Evolutionary conservation across 2,329 filamentous ascomycete genomes (phyloP), one percentile per base, ranked within the genome.

Genomic region (Capronia americana): DNA sequence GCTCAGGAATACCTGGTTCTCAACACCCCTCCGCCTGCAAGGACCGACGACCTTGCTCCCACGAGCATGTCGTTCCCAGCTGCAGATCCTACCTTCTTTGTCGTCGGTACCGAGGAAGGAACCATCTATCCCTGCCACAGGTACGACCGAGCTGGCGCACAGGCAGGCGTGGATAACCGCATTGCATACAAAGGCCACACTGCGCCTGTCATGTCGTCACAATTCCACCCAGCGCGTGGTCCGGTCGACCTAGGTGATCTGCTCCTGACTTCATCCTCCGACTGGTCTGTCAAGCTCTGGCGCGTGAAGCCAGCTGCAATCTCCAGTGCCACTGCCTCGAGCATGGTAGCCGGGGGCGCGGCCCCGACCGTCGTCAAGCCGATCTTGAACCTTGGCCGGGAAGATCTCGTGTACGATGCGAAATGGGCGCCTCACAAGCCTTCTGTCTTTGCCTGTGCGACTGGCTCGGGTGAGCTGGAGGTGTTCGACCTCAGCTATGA

Each of bases 261-360:
- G 5, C 92, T 98, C 66, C 86, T 99, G 57, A 93, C 90, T n/a
- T 91, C 92, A 3, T 94, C 91, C 51, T 84, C 99, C 7, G 95
- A 99, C 81, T 99, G 95, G 95, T 96, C 90, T 72, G 93, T 97
- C 72, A 97, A 96, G 80, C 83, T 99, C 17, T 99, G 95, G 95
- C 95, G 95, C 78, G 91, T 96, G 14, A 90, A 93, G 51, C 79
- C 75, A 48, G 79, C 76, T 72, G 82, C 72, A 11, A 79, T 78
- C 51, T 73, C 75, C 2, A 77, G 79, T 4, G 77, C 78, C 4
- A 63, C 61, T 83, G 86, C 69, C 81, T 82, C 50, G 77, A 79
- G 38, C 5, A 80, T 80, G 12, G 75, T 79, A 14, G 69, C 68
- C 30, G 64, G 66, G n/a, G 66, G 68, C 24, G 20, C 63, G 8